Conservation (phyloP, 306 rosid species). For the Calophaca sinica region DNA sequence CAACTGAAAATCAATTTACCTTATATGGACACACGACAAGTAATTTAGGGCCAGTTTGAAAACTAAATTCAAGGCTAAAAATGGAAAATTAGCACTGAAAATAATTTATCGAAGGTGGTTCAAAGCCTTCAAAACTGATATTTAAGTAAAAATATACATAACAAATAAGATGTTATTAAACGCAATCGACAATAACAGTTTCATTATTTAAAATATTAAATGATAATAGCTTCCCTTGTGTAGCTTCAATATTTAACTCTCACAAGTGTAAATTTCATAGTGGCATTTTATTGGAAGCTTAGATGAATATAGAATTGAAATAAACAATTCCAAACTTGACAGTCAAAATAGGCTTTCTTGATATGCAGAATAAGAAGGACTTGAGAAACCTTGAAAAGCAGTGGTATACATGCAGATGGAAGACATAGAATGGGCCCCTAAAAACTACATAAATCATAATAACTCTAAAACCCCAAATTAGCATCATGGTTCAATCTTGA, state of each 20-base stretch:
- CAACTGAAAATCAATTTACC: slow-evolving; percentile 10
- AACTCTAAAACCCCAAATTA: slow-evolving; percentile 25
- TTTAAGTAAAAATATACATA: slow-evolving; percentile 22
- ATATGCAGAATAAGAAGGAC: not conserved
- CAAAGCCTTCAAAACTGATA: not conserved
- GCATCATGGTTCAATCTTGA: slow-evolving; percentile 34
- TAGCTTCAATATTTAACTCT: slow-evolving; percentile 24
- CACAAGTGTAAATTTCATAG: not conserved
- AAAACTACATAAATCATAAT: not conserved
- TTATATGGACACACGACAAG: not conserved
- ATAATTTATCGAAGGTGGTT: slow-evolving; percentile 20
- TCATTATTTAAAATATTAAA: slow-evolving; percentile 11
- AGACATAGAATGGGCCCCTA: no score
- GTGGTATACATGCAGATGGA: no score
- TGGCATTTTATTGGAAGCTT: slow-evolving; percentile 5
- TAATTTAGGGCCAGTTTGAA: not conserved
- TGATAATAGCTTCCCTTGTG: slow-evolving; percentile 8
- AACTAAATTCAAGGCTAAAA: slow-evolving; percentile 27
- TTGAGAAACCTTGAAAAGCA: no score
- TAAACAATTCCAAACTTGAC: no score
- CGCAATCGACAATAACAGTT: slow-evolving; percentile 27
- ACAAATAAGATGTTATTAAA: not conserved
- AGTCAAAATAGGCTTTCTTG: not conserved
- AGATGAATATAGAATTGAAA: no score
- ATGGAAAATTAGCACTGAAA: slow-evolving; percentile 12